Evolutionary conservation across 768 basidiomycete species (phyloP), one percentile per base, ranked within the genome.

Genomic region (Collybia mongolica): DNA sequence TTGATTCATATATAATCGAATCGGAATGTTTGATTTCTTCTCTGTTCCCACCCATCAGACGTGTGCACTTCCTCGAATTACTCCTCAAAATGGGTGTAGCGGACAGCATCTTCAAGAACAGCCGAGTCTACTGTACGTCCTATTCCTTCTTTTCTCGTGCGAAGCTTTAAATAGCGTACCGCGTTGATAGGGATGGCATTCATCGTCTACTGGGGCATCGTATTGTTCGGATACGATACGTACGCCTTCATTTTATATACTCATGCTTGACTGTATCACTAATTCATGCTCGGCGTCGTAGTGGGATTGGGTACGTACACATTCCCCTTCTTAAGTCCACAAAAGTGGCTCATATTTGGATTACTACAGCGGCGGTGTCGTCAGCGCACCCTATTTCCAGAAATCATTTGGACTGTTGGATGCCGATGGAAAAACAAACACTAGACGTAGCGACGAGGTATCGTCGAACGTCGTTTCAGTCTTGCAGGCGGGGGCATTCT

Each of bases 211-310:
- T 62, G 61, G 59, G 61, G 61, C 1, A 62, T 60, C 2, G 53
- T 59, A 15, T 52, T 62, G 3, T 62, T 60, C 40, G 61, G 61
- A 43, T 62, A 62, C 42, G 61, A 62, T 46, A 62, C 59, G 59
- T 62, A 36, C 50, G 61, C 48, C 12, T 2, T 12, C 8, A 41
- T 5, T 6, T 12, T 6, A 6, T 3, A 32, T 32, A 12, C 32
- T 14, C 11, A 14, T 12, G 14, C 11, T 12, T 9, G 11, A 12
- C 9, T 14, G 2, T 11, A 32, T 32, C 32, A 9, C 11, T 26
- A 7, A 26, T 32, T 12, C 2, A 32, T 32, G 11, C 14, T 14
- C 14, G 2, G 3, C 32, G 3, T 14, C 14, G 11, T 32, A 61
- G 60, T 39, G 60, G 60, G 24, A 57, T 61, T 36, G 60, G 55